Base-by-base conservation (phyloP, 805 yeast genomes). In the Peterozyma toletana region DNA sequence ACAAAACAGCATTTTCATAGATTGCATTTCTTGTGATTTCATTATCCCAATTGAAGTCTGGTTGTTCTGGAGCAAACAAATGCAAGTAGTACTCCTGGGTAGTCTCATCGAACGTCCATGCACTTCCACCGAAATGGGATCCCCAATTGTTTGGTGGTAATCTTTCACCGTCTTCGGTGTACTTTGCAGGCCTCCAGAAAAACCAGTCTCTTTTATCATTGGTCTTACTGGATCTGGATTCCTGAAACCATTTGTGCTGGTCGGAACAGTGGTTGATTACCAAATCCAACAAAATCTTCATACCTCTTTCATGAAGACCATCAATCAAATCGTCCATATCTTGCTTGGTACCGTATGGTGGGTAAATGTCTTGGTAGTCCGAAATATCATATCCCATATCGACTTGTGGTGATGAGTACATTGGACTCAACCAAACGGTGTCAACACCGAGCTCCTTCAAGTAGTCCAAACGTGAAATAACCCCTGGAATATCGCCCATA, bases 371-470 rank as follows among this genome's bases (percentile, higher is more conserved):
- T 55, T 73, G 68, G 59, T 78, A 78, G 58, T 78, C 70, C 15
- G 74, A 59, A 52, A 78, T 74, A 51, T 78, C 83, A 54, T 77
- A 78, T 3, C 83, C 83, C 82, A 77, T 77, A 55, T 77, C 83
- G 41, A 70, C 74, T 55, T 73, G 77, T 5, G 83, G 83, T 2
- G 79, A 71, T 48, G 73, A 78, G 59, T 67, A 76, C 64, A 73
- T 72, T 17, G 83, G 83, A 21, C 75, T 71, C 43, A 77, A 56
- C 83, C 83, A 78, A 35, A 78, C 60, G 13, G 72, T 70, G 45
- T 74, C 79, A 13, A 65, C 64, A 2, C 80, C 80, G 30, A 77
- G 59, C 17, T 56, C 57, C 53, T 72, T 68, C 56, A 77, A 54
- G 56, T 77, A 75, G 57, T 74, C 79, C 50, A 77, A 60, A 30